phyloP scores from a whole-genome alignment of 2,329 filamentous ascomycete genomes.

The Calonectria pteridis region DNA sequence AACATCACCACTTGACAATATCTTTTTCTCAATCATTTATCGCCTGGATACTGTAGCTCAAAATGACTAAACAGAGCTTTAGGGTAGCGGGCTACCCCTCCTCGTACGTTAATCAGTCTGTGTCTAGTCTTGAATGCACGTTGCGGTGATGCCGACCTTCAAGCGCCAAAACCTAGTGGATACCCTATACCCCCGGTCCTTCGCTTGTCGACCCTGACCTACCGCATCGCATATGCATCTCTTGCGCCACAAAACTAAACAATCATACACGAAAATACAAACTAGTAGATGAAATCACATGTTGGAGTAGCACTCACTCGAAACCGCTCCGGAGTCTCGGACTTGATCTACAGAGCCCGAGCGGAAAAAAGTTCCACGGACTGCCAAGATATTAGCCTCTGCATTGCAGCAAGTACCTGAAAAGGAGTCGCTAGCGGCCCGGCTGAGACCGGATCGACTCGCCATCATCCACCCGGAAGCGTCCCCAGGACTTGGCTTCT shows the following conservation, averaged over 20 bases:
- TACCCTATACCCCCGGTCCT: background rate
- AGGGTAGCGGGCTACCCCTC: background rate
- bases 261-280: background rate
- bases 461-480: background rate
- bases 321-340: background rate
- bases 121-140: no score
- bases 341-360: background rate
- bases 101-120: background rate
- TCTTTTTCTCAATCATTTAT: background rate
- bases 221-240: background rate
- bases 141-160: background rate
- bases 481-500: background rate
- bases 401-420: background rate
- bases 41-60: background rate
- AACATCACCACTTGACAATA: no score
- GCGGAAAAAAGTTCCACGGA: background rate
- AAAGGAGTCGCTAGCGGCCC: background rate
- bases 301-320: background rate
- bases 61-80: background rate
- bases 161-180: background rate
- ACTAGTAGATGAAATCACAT: background rate
- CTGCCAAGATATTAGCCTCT: background rate
- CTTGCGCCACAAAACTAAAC: background rate
- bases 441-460: background rate
- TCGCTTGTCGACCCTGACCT: background rate